Base-by-base conservation (phyloP, 176 grass and related monocot genomes). In the Oryza meridionalis region DNA sequence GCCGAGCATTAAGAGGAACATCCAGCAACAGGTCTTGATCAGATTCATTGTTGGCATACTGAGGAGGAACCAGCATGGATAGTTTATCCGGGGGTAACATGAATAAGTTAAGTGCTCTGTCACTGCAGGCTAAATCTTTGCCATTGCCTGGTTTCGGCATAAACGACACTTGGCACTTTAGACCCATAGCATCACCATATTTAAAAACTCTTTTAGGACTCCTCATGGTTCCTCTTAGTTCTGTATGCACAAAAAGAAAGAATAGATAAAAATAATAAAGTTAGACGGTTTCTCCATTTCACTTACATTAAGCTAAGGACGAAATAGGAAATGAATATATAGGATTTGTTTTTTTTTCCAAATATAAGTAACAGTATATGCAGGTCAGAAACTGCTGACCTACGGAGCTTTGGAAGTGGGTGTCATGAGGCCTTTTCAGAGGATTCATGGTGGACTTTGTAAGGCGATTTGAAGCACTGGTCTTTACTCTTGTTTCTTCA, bases 11-110 rank as follows among this genome's bases (percentile, higher is more conserved):
- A 58, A 69, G 82, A 80, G 93, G 93, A 73, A 98, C 78, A 33
- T 93, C 85, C 31, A 95, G 80, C 70, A 98, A 77, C 80, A 98
- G 83, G 45, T 93, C 93, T 80, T 98, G 91, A 90, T 95, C 92
- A 58, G 83, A 93, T 75, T 75, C 76, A 9, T 88, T 79, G 16
- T 90, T 80, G 9, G 65, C 76, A 61, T 89, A 90, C 55, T 88
- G 69, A 11, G 50, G 67, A 86, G 93, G 87, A 69, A 73, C 66
- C 58, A 92, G 15, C 73, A 90, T 74, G 65, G 93, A 88, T 74
- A 83, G 45, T 58, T 77, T 91, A 76, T 98, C 91, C 27, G 83
- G 79, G 62, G 91, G 83, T 43, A 89, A 81, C 78, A 81, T 78
- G 38, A 92, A 87, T 86, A 98, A 81, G 78, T 84, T 84, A 31